phyloP scores from a whole-genome alignment of 495 filamentous ascomycete species.

The Penicillium parvum region DNA sequence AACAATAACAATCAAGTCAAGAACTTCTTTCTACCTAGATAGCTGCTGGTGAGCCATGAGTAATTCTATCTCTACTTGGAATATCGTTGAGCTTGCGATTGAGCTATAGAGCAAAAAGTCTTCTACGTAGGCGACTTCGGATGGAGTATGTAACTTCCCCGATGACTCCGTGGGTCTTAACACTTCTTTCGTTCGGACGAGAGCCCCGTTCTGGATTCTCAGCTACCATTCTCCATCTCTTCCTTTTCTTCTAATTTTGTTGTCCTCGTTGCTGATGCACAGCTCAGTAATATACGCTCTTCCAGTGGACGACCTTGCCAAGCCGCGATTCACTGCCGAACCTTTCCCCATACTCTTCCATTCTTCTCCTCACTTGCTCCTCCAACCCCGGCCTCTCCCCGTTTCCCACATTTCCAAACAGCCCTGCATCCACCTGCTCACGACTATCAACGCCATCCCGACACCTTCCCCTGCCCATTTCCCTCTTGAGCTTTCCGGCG shows the following conservation, averaged over 20 bases:
- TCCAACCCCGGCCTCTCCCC: conserved; percentile 6
- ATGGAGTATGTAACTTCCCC: conserved; percentile 10
- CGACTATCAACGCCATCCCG: not conserved
- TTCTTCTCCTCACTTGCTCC: conserved; percentile 19
- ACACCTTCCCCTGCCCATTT: not conserved
- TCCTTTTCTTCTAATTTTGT: too few species aligned
- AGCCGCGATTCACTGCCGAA: conserved; percentile 31
- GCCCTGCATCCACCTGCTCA: not conserved
- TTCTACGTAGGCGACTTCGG: conserved; percentile 7
- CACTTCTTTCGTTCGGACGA: not conserved
- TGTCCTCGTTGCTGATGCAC: not conserved
- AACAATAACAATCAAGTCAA: not conserved
- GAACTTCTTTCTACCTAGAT: too few species aligned
- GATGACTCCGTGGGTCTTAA: conserved; percentile 2
- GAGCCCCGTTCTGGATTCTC: too few species aligned
- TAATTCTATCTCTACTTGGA: too few species aligned
- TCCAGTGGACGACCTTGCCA: conserved; percentile 27
- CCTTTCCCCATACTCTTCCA: conserved; percentile 37
- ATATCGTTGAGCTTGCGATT: not conserved
- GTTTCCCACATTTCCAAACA: too few species aligned
- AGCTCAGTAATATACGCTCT: conserved; percentile 15
- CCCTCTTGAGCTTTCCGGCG: conserved; percentile 9
- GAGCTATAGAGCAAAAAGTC: not conserved
- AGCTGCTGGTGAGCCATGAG: too few species aligned
- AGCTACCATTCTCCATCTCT: too few species aligned